Evolutionary conservation across 1,284 basidiomycete species (phyloP), one percentile per base, ranked within the genome.

Genomic region (Moesziomyces sp.): DNA sequence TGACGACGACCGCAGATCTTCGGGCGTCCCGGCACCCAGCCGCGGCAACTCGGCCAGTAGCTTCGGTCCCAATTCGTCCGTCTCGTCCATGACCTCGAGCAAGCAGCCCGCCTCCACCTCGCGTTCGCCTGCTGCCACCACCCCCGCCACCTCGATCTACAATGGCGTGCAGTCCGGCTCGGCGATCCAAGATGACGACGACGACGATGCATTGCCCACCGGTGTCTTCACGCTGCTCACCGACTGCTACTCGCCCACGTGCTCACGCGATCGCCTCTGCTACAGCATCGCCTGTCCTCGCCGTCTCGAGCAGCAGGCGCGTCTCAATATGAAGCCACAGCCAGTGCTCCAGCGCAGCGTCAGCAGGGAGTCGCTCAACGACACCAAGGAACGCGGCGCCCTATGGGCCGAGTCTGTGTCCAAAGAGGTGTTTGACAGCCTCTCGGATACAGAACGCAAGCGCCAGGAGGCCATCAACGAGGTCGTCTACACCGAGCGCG

Each of bases 381-480:
- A 96, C 79, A 84, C 91, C 74, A 90, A 91, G 83, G 79, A 82
- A 59, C 68, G 66, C 71, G 54, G 94, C 3, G 91, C 92, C n/a
- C 86, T 99, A 3, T 99, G 97, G 97, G 91, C 97, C 54, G 94
- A 98, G 83, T 92, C 94, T 0, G 97, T 99, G 1, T 92, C 96
- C 8, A 90, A 92, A 83, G 96, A 98, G 81, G 91, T 99, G 44
- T 90, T 93, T 45, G 93, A 96, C 79, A 93, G 91, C 79, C 93
- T 98, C 42, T 91, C 91, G 3, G 95, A 97, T 67, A 88, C 87
- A 38, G 97, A 99, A 87, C 95, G 97, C 88, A 96, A 90, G 85
- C 89, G 97, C 2, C 97, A 99, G 83, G 97, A 99, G 85, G 93
- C 94, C 34, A 98, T 99, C 86, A 99, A 99, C 84, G 97, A 99